Percentiles rank a stretch among this genome's conserved stretches.
These are phyloP conservation scores for Penicillium coprophilum DNA, from an alignment of 495 filamentous ascomycete genomes.

Conservation along the genomic window DNA sequence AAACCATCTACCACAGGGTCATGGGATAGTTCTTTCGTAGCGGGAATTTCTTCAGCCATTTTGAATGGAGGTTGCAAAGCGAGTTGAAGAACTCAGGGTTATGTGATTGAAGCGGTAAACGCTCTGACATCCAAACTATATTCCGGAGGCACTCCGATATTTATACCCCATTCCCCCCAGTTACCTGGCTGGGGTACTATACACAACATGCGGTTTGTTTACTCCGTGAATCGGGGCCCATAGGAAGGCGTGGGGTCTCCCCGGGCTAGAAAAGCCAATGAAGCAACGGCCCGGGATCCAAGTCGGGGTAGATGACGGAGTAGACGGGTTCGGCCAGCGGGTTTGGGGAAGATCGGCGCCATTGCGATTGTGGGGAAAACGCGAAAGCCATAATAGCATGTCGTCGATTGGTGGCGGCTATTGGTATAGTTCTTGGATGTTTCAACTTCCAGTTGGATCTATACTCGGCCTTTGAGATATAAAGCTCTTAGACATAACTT, in stretches of 20 bases:
- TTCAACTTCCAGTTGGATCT: not conserved
- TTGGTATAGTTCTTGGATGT: not conserved
- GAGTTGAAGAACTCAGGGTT: not conserved
- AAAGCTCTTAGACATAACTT: not conserved
- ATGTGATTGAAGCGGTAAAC: not conserved
- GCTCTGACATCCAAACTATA: not conserved
- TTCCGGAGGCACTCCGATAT: not conserved
- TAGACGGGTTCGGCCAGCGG: not conserved
- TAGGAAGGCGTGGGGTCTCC: not conserved
- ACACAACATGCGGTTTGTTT: not conserved
- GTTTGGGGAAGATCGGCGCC: constrained; percentile 10
- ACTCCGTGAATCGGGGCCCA: not conserved
- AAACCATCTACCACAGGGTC: constrained; percentile 30
- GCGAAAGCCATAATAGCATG: constrained; percentile 1
- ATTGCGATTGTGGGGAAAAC: constrained; percentile 4
- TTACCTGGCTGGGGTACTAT: not conserved
- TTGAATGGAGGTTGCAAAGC: not conserved
- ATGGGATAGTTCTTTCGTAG: constrained; percentile 22
- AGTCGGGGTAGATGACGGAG: constrained; percentile 3
- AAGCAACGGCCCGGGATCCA: not conserved
- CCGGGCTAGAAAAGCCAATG: not conserved
- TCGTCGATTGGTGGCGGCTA: constrained; percentile 7
- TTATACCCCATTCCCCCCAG: not conserved
- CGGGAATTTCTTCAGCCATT: constrained; percentile 18
- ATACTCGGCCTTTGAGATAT: constrained; percentile 4